These are phyloP conservation scores for Acacia crassicarpa DNA, from an alignment of 306 rosid genomes.

Conservation along the genomic window DNA sequence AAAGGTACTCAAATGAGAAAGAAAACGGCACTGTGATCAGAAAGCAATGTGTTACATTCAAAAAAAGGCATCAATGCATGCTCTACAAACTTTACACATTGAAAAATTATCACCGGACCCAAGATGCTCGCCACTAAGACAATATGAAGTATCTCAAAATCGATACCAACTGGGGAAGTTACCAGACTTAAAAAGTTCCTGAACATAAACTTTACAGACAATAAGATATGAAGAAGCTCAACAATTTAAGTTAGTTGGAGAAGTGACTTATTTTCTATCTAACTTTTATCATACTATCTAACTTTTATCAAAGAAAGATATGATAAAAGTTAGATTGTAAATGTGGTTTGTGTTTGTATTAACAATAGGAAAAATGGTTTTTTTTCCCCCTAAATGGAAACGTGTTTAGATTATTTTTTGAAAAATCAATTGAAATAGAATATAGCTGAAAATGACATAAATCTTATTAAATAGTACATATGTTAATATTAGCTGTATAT, in stretches of 20 bases:
- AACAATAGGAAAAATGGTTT: too few relatives aligned
- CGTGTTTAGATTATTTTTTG: too few relatives aligned
- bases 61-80: constrained; percentile 11
- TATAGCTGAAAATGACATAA: too few relatives aligned
- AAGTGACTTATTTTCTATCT: too few relatives aligned
- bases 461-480: too few relatives aligned
- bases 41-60: constrained; percentile 13
- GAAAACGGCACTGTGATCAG: not conserved
- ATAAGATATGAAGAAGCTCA: not conserved
- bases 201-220: constrained; percentile 4
- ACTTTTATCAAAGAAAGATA: too few relatives aligned
- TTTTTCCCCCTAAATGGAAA: too few relatives aligned
- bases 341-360: too few relatives aligned
- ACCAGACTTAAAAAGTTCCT: not conserved
- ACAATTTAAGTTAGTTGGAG: not conserved
- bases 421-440: too few relatives aligned
- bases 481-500: too few relatives aligned
- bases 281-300: too few relatives aligned
- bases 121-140: not conserved
- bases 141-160: not conserved
- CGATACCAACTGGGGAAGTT: not conserved
- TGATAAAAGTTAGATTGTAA: too few relatives aligned
- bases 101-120: not conserved
- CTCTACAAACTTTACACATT: not conserved
- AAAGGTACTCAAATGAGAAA: constrained; percentile 26